Percentiles rank a stretch among this genome's conserved stretches.
Conservation (phyloP, 139 green algal genomes). For the Chlamydomonas incerta region DNA sequence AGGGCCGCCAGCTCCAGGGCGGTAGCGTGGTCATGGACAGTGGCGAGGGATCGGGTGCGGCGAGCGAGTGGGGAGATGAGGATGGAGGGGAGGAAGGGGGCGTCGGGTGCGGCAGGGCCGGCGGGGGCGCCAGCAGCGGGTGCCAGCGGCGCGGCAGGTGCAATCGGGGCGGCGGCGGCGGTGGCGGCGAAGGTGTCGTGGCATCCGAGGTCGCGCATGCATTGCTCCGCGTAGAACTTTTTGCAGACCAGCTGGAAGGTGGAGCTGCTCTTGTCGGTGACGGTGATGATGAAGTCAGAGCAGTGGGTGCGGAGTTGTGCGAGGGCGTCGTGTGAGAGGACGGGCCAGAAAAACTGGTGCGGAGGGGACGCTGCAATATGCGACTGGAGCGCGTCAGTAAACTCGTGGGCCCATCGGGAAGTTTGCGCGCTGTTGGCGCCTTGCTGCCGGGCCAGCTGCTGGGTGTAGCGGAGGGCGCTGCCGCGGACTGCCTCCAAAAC, state of each 20-base stretch:
- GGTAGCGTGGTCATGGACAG: no score
- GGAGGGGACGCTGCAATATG: no score
- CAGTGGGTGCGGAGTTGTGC: neutral
- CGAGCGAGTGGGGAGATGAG: no score
- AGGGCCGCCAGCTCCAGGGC: no score
- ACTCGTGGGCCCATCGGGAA: neutral
- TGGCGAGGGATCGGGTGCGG: no score
- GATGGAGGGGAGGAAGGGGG: no score
- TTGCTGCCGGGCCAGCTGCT: neutral
- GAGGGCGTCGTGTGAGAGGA: neutral
- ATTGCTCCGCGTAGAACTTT: neutral
- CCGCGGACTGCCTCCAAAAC: no score
- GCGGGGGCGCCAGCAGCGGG: no score
- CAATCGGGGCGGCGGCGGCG: neutral
- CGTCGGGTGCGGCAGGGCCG: no score
- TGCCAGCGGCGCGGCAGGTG: no score
- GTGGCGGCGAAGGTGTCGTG: neutral
- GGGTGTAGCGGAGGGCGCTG: neutral
- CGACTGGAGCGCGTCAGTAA: neutral
- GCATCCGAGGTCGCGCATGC: neutral
- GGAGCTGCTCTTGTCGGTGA: neutral
- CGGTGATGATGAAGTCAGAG: neutral
- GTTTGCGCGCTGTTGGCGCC: neutral
- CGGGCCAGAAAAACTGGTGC: neutral
- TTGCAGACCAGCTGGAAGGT: slow-evolving; percentile 10